Conservation (phyloP, 2,329 filamentous ascomycete species). For the Fusarium sp. region DNA sequence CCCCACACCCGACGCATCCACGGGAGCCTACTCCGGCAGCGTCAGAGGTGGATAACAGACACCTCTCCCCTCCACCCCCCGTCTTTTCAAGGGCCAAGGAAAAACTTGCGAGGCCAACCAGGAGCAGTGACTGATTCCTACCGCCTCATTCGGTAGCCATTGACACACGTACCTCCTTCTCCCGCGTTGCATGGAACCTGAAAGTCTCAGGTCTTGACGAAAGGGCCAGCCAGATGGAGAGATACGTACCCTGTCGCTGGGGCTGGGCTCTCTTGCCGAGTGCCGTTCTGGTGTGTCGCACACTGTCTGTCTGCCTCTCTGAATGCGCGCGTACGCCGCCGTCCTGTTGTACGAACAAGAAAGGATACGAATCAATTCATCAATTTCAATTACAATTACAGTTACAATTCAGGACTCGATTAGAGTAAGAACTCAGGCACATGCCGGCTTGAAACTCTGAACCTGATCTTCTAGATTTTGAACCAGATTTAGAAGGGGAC, state of each 20-base stretch:
- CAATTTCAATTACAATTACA: not conserved
- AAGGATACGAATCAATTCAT: not conserved
- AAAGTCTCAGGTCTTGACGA: not conserved
- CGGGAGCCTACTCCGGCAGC: too few species aligned
- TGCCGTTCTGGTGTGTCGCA: conserved; percentile 5
- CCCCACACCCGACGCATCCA: too few species aligned
- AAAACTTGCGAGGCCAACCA: conserved; percentile 25
- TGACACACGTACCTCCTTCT: not conserved
- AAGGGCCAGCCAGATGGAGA: not conserved
- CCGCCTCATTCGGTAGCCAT: conserved; percentile 30
- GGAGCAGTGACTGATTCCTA: conserved; percentile 34
- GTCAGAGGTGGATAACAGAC: too few species aligned
- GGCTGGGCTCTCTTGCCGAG: conserved; percentile 21
- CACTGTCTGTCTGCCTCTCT: not conserved
- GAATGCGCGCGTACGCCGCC: not conserved
- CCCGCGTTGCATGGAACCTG: conserved; percentile 3
- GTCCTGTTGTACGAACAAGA: not conserved
- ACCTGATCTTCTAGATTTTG: not conserved
- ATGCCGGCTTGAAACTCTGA: not conserved
- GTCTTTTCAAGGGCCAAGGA: conserved; percentile 11
- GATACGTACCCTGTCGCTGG: not conserved
- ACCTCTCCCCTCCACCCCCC: not conserved
- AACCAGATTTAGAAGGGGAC: not conserved
- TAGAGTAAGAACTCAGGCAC: not conserved
- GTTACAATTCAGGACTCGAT: not conserved